Base-by-base conservation (phyloP, 257 asterid species). In the Nyctanthes arbortristis region DNA sequence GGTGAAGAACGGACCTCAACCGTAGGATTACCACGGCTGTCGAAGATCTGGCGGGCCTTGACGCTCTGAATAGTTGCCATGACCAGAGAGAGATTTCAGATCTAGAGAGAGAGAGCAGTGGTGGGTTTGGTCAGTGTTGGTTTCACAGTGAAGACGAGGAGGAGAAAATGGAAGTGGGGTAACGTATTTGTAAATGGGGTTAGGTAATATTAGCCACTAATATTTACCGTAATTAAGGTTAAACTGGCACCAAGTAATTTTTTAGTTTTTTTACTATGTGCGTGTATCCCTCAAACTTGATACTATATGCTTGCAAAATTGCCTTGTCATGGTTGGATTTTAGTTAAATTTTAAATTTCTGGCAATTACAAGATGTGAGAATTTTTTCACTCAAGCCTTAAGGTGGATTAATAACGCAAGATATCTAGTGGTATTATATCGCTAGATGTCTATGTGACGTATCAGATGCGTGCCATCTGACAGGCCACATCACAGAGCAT, bases 11-110 rank as follows among this genome's bases (percentile, higher is more conserved):
- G 12, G 63, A 89, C 96, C 96, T 89, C 96, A 58, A 89, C 94
- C 2, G 96, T 89, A 1, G 96, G 96, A 67, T 89, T 89, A 12
- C 96, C 96, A 69, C 96, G 91, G 75, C 96, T 89, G 86, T 89
- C 96, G 78, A 89, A 89, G 84, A 89, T 87, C 88, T 89, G 96
- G 37, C 96, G 92, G 70, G 96, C 94, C 70, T 85, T 80, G 28
- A 89, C 78, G 71, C 64, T 68, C 69, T 74, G 33, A 82, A 89
- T 89, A 16, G 94, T 79, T 5, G 94, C 89, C 93, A 89, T 87
- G 57, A 43, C 22, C 1, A 35, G 45, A 65, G 40, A 64, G 45
- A 69, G 18, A 54, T 3, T 54, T 37, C 30, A 20, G 83, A 78
- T 67, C 67, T 67, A 16, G n/a, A 20, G 67, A 32, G 56, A 47